phyloP scores from a whole-genome alignment of 2,329 filamentous ascomycete species.

The Annulohypoxylon truncatum region DNA sequence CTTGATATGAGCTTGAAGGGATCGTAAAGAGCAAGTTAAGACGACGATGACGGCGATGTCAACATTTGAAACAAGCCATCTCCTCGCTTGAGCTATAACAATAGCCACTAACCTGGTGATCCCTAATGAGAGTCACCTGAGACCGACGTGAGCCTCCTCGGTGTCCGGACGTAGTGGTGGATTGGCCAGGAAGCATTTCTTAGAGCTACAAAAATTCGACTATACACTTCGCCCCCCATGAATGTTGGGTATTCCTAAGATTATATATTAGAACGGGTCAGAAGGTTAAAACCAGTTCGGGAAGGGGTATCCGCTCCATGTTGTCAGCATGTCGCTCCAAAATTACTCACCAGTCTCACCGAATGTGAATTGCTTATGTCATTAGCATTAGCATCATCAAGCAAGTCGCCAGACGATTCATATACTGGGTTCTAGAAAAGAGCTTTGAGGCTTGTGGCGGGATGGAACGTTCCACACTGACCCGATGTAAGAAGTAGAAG shows the following conservation, averaged over 20 bases:
- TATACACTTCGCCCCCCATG: constrained; percentile 44
- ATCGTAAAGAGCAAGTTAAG: neutral
- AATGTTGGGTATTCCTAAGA: constrained; percentile 34
- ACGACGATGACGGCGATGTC: neutral
- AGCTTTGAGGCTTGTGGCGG: constrained; percentile 33
- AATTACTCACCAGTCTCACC: constrained; percentile 42
- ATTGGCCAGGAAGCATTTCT: constrained; percentile 50
- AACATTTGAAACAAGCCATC: neutral
- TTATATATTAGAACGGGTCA: constrained; percentile 37
- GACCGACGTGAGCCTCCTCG: constrained; percentile 47
- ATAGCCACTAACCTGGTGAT: constrained; percentile 43
- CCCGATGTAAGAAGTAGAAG: constrained; percentile 25
- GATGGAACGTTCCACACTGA: constrained; percentile 39
- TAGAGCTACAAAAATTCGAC: constrained; percentile 41
- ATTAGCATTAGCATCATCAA: constrained; percentile 45
- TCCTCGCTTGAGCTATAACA: neutral
- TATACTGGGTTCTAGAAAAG: constrained; percentile 30
- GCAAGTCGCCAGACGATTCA: constrained; percentile 23
- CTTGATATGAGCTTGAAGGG: neutral
- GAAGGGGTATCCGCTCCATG: constrained; percentile 6
- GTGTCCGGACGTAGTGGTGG: constrained; percentile 45
- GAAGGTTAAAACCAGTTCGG: constrained; percentile 8
- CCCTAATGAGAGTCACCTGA: constrained; percentile 47
- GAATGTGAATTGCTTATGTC: constrained; percentile 39
- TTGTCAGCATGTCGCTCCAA: constrained; percentile 37